A percentile compares a stretch with the other conserved stretches of the same genome.
Conservation (phyloP, 352 stramenopile genomes). For the Phytophthora lateralis region DNA sequence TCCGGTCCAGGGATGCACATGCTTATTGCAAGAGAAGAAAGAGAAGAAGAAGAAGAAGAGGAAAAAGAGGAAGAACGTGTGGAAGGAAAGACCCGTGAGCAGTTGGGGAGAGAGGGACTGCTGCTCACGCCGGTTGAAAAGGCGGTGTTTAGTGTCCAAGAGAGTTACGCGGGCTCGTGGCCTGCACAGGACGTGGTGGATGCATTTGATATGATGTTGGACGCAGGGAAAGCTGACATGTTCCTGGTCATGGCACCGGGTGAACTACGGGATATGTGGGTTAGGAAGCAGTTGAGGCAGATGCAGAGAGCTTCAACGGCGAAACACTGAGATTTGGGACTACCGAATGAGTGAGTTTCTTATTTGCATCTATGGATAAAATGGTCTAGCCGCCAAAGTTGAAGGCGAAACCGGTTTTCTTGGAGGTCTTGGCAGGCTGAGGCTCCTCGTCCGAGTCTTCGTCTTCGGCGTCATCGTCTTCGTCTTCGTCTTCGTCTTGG, state of each 20-base stretch:
- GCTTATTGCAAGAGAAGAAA: neutral
- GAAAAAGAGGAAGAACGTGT: neutral
- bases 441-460: slow-evolving; percentile 31
- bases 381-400: slow-evolving; percentile 43
- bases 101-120: slow-evolving; percentile 5
- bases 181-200: slow-evolving; percentile 26
- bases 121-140: slow-evolving; percentile 16
- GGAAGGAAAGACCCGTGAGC: neutral
- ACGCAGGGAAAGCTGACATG: slow-evolving; percentile 20
- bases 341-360: slow-evolving; percentile 1
- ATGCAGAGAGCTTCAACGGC: neutral
- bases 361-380: slow-evolving; percentile 4
- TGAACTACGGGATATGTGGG: slow-evolving; percentile 24
- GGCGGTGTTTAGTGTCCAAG: slow-evolving; percentile 20
- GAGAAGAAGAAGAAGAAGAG: neutral
- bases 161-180: slow-evolving; percentile 22
- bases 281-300: slow-evolving; percentile 25
- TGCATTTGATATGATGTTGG: slow-evolving; percentile 33
- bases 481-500: slow-evolving; percentile 34
- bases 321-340: neutral
- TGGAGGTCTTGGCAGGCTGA: slow-evolving; percentile 17
- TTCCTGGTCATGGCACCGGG: slow-evolving; percentile 26
- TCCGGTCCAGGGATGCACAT: slow-evolving; percentile 16
- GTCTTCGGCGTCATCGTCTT: slow-evolving; percentile 31
- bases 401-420: slow-evolving; percentile 44